phyloP scores from a whole-genome alignment of 2,329 filamentous ascomycete species.

The Botryotinia globosa region DNA sequence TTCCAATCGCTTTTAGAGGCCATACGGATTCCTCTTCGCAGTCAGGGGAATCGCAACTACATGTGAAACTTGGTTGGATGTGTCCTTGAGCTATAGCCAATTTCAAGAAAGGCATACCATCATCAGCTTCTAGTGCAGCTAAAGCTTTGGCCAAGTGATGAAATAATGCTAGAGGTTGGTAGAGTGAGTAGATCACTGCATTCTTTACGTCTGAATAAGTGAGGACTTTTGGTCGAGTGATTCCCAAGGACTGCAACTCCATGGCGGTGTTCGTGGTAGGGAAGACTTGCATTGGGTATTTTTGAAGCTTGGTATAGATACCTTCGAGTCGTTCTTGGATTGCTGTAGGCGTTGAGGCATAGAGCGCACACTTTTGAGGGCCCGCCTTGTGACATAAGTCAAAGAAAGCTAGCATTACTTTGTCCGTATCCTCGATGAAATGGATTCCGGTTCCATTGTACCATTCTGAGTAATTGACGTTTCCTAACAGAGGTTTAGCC shows the following conservation, averaged over 20 bases:
- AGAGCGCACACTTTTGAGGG: neutral
- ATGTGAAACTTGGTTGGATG: constrained; percentile 32
- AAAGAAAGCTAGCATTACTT: neutral
- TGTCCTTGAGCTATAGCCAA: constrained; percentile 26
- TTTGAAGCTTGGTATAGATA: constrained; percentile 5
- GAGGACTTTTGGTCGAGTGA: constrained; percentile 32
- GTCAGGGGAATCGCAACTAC: constrained; percentile 27
- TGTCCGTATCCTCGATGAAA: constrained; percentile 40
- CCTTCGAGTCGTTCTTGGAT: neutral
- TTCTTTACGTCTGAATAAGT: constrained; percentile 34
- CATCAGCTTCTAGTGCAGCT: constrained; percentile 37
- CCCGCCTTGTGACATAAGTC: neutral
- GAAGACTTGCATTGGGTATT: constrained; percentile 30
- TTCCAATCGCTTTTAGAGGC: constrained; percentile 30
- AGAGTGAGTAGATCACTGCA: constrained; percentile 33
- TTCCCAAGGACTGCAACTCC: constrained; percentile 19
- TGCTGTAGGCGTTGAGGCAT: neutral
- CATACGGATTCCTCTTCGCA: constrained; percentile 26
- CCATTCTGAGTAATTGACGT: constrained; percentile 34
- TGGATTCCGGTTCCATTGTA: constrained; percentile 41
- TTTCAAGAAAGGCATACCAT: constrained; percentile 44
- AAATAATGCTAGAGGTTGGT: constrained; percentile 35
- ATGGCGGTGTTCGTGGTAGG: constrained; percentile 29
- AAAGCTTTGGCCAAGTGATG: constrained; percentile 33
- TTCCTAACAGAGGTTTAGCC: constrained; percentile 19